Conservation (phyloP, 208 protist species). For the Phytomonas serpens region DNA sequence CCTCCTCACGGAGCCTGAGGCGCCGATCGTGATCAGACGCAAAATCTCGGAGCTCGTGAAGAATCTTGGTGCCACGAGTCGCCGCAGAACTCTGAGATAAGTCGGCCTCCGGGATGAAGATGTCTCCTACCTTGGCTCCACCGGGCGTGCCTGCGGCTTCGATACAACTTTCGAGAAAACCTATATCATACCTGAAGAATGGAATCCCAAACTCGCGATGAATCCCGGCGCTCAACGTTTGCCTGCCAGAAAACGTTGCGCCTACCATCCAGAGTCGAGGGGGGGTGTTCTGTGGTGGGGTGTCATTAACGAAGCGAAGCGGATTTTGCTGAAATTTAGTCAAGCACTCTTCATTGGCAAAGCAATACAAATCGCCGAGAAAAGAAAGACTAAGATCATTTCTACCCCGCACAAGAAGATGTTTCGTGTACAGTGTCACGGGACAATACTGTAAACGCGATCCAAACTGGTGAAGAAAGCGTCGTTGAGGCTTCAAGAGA, state of each 20-base stretch:
- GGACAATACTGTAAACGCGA: conserved; percentile 72
- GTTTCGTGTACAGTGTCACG: conserved; percentile 61
- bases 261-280: conserved; percentile 83
- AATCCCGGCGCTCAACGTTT: conserved; percentile 53
- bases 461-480: conserved; percentile 82
- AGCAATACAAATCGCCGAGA: conserved; percentile 60
- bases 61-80: conserved; percentile 29
- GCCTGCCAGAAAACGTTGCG: conserved; percentile 47
- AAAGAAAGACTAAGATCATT: conserved; percentile 54
- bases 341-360: conserved; percentile 49
- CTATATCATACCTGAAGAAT: conserved; percentile 56
- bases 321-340: conserved; percentile 60
- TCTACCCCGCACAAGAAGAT: conserved; percentile 57
- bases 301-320: conserved; percentile 38
- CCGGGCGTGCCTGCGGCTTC: conserved; percentile 44
- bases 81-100: neutral
- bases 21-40: conserved; percentile 11
- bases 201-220: conserved; percentile 50
- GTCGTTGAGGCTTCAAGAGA: conserved; percentile 30
- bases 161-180: conserved; percentile 69
- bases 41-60: conserved; percentile 51
- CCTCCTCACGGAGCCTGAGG: conserved; percentile 15
- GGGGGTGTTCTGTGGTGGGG: conserved; percentile 38
- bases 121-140: conserved; percentile 43
- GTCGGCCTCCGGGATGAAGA: conserved; percentile 35